Conservation (phyloP, 2,329 filamentous ascomycete genomes). For the Diaporthe ampelina region DNA sequence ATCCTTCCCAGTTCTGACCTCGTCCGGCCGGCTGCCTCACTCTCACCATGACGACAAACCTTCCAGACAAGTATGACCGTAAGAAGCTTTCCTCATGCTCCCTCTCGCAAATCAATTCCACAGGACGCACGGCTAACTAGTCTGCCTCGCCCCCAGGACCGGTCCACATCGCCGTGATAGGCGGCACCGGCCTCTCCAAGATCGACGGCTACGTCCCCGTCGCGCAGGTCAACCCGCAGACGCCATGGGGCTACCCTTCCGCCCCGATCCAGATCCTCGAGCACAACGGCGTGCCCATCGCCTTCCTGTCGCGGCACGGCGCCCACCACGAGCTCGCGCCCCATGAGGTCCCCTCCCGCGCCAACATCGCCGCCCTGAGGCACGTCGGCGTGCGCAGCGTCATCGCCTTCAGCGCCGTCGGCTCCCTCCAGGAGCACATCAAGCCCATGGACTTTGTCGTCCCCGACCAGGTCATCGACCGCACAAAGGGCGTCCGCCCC, state of each 20-base stretch:
- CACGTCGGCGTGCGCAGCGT: slow-evolving; percentile 90
- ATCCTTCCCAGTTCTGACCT: background rate
- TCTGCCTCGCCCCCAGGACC: slow-evolving; percentile 61
- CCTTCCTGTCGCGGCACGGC: slow-evolving; percentile 95
- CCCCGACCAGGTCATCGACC: slow-evolving; percentile 96
- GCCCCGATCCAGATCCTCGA: slow-evolving; percentile 87
- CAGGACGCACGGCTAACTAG: slow-evolving; percentile 17
- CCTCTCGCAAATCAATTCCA: background rate
- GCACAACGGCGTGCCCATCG: slow-evolving; percentile 85
- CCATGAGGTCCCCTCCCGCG: slow-evolving; percentile 93
- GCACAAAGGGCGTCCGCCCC: slow-evolving; percentile 93
- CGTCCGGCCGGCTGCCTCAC: background rate
- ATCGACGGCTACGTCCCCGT: slow-evolving; percentile 90
- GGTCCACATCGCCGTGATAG: slow-evolving; percentile 89
- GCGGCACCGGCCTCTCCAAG: slow-evolving; percentile 91
- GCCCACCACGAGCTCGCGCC: slow-evolving; percentile 89
- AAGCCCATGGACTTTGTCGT: slow-evolving; percentile 97
- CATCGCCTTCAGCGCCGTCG: slow-evolving; percentile 96
- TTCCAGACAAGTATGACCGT: slow-evolving; percentile 73
- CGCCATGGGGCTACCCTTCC: slow-evolving; percentile 89
- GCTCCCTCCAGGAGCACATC: slow-evolving; percentile 91
- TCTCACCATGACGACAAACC: slow-evolving; percentile 54
- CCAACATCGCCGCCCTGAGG: slow-evolving; percentile 98
- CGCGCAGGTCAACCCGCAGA: slow-evolving; percentile 80
- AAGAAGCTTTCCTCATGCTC: slow-evolving; percentile 46